A percentile compares a stretch with the other conserved stretches of the same genome.
Evolutionary conservation across 2,329 filamentous ascomycete genomes (phyloP).

Genomic region (Fonsecaea nubica): DNA sequence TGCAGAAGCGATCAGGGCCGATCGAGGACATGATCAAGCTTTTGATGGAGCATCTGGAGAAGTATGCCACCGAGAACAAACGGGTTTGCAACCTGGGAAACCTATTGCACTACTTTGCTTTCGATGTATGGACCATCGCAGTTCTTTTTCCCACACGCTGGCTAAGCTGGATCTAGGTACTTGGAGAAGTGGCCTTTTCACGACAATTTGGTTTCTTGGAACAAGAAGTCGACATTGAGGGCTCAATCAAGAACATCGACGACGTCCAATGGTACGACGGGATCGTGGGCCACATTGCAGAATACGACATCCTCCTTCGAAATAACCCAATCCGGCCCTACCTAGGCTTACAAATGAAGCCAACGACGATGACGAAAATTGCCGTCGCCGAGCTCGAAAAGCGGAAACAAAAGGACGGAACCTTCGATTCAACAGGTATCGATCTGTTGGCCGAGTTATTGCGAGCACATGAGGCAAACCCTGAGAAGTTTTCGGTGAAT

Average conservation of each 20-base stretch:
- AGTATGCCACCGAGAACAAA: slow-evolving; percentile 45
- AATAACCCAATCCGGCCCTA: slow-evolving; percentile 55
- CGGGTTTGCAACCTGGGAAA: slow-evolving; percentile 55
- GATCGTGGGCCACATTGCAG: slow-evolving; percentile 45
- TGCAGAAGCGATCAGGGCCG: slow-evolving; percentile 39
- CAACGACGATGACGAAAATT: slow-evolving; percentile 48
- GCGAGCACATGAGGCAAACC: slow-evolving; percentile 59
- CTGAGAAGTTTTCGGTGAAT: slow-evolving; percentile 56
- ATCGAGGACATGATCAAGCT: slow-evolving; percentile 52
- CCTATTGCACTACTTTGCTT: slow-evolving; percentile 47
- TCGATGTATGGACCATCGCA: slow-evolving; percentile 48
- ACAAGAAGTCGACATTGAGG: slow-evolving; percentile 58
- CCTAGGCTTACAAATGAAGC: slow-evolving; percentile 47
- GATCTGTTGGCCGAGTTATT: slow-evolving; percentile 58
- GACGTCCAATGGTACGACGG: slow-evolving; percentile 50
- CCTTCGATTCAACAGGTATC: slow-evolving; percentile 32
- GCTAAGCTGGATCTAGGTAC: slow-evolving; percentile 28
- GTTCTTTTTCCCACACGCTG: not conserved
- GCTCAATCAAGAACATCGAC: slow-evolving; percentile 58
- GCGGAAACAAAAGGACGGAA: slow-evolving; percentile 45
- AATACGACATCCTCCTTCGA: slow-evolving; percentile 57
- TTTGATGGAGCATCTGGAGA: slow-evolving; percentile 53
- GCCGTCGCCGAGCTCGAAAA: slow-evolving; percentile 36
- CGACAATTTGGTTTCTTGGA: slow-evolving; percentile 60
- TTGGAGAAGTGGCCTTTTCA: slow-evolving; percentile 48